Base-by-base conservation (phyloP, 75 land plant species). In the Pinus taeda region DNA sequence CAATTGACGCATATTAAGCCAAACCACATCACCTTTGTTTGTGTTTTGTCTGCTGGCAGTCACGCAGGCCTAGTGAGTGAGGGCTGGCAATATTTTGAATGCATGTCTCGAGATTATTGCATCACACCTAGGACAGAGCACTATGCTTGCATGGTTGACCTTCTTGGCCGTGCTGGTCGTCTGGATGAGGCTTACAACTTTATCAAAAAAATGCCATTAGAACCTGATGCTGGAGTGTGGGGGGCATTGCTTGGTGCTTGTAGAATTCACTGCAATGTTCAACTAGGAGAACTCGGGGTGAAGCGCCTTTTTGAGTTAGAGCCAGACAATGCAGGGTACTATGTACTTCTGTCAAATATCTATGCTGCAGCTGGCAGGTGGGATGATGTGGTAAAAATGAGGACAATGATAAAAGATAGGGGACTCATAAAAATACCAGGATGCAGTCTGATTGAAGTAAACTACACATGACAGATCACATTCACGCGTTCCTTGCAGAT, bases 101-200 rank as follows among this genome's bases (percentile, higher is more conserved):
- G 89, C 9, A 89, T 92, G 91, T 67, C 65, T 39, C 79, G 83
- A 11, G 79, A 76, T n/a, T 83, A 79, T 81, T 71, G 73, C 7
- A 85, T 89, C 74, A 45, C 75, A n/a, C 91, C 94, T 36, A 33
- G 80, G 21, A 85, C 85, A 83, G 78, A 87, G 76, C 89, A 89
- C 75, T 92, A 89, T 84, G 89, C 82, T 15, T 74, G 81, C 55
- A 45, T 92, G 15, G 88, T 92, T 33, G 86, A 85, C 30, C 83
- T 92, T 85, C 62, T 92, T 56, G 92, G 92, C 9, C 76, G 69
- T 58, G 4, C 75, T 1, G 92, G 94, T 8, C 73, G 73, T 67
- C 17, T 92, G 29, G 85, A 87, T 58, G 88, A 92, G 79, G 94
- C 94, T 24, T n/a, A 85, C n/a, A 89, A 83, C 37, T 86, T 92